Conservation (phyloP, 768 basidiomycete genomes). For the Aureoboletus auriporus region DNA sequence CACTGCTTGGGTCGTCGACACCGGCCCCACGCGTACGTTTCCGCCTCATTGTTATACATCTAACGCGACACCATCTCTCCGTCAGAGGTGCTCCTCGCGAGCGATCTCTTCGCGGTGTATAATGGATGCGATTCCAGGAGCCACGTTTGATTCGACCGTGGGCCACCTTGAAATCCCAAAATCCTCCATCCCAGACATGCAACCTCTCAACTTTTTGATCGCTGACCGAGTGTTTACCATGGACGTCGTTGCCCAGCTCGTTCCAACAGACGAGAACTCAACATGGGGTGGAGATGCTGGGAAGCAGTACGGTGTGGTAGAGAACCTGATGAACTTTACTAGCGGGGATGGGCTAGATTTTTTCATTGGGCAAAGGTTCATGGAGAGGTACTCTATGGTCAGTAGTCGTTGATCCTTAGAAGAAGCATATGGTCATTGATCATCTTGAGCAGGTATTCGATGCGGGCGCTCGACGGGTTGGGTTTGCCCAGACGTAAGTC, state of each 20-base stretch:
- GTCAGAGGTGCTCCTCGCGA: background rate
- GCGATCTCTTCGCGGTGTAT: background rate
- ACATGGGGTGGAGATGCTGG: conserved; percentile 2
- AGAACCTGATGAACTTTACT: conserved; percentile 1
- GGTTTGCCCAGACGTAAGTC: background rate
- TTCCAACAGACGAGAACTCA: conserved; percentile 4
- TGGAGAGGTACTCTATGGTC: conserved; percentile 11
- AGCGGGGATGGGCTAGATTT: background rate
- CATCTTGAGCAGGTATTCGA: conserved; percentile 6
- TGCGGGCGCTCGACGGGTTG: conserved; percentile 3
- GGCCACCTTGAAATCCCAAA: conserved; percentile 9
- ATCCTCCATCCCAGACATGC: conserved; percentile 4
- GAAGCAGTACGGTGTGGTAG: background rate
- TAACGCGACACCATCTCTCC: background rate
- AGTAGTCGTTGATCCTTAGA: background rate
- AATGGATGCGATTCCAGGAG: background rate
- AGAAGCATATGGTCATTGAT: background rate
- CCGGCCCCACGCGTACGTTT: background rate
- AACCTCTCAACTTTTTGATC: conserved; percentile 9
- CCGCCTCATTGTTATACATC: background rate
- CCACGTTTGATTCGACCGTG: background rate
- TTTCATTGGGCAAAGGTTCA: conserved; percentile 12
- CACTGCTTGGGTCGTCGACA: background rate
- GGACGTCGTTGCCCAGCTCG: conserved; percentile 9
- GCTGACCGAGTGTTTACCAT: background rate